phyloP scores from a whole-genome alignment of 2,329 filamentous ascomycete genomes.

The Neoascochyta sp. region DNA sequence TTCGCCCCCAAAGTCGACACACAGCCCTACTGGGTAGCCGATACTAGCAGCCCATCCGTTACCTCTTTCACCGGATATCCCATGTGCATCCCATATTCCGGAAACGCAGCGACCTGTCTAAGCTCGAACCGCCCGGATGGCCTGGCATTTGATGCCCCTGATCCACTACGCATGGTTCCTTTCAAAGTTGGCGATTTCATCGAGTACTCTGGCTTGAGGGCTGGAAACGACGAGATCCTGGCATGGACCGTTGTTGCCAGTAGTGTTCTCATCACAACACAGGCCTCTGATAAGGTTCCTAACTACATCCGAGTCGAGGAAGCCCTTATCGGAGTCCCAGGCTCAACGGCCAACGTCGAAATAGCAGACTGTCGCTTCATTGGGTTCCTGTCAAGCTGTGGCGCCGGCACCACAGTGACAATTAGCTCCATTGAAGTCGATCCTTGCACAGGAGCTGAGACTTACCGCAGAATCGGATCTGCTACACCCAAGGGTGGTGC shows the following conservation, averaged over 20 bases:
- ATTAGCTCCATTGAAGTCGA: conserved; percentile 44
- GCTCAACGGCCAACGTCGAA: conserved; percentile 35
- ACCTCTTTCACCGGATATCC: conserved; percentile 51
- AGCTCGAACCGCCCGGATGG: conserved; percentile 35
- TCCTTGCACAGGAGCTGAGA: conserved; percentile 42
- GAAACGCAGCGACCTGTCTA: conserved; percentile 37
- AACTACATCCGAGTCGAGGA: conserved; percentile 45
- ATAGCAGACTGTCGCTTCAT: conserved; percentile 35
- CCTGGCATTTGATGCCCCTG: conserved; percentile 30
- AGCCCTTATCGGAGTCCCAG: conserved; percentile 41
- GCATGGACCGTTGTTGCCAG: conserved; percentile 38
- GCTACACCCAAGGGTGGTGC: conserved; percentile 29
- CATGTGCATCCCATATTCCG: conserved; percentile 50
- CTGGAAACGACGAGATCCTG: conserved; percentile 29
- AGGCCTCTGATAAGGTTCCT: conserved; percentile 29
- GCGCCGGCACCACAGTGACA: conserved; percentile 28
- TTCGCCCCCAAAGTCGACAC: conserved; percentile 30
- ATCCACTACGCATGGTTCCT: conserved; percentile 42
- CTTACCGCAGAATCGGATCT: conserved; percentile 35
- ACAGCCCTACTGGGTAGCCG: conserved; percentile 46
- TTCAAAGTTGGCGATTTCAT: conserved; percentile 43
- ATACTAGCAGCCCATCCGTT: conserved; percentile 49
- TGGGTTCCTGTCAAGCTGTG: conserved; percentile 41
- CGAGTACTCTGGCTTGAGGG: conserved; percentile 39
- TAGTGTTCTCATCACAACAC: conserved; percentile 42